Percentiles rank a stretch among this genome's conserved stretches.
Conservation (phyloP, 192 early-diverging fungal genomes). For the Backusella westeae region DNA sequence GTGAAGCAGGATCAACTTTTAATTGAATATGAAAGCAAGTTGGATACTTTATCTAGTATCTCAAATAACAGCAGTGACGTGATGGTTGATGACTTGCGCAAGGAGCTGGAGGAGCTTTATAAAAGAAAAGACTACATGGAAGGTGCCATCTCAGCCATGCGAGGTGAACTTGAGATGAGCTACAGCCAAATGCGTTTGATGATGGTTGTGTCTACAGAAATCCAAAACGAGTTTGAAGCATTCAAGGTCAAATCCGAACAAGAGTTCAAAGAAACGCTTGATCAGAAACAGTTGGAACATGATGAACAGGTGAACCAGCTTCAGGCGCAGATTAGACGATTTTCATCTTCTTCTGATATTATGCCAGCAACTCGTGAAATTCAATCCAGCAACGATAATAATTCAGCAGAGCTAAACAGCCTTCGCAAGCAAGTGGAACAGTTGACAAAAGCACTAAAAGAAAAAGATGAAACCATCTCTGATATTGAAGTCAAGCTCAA, state of each 20-base stretch:
- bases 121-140: conserved; percentile 10
- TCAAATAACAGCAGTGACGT: not conserved
- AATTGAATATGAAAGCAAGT: conserved; percentile 3
- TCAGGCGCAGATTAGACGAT: not conserved
- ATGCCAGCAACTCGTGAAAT: not conserved
- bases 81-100: not conserved
- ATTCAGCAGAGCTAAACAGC: not conserved
- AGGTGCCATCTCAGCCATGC: conserved; percentile 1
- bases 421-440: not conserved
- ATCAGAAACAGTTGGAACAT: not conserved
- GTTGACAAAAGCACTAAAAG: not conserved
- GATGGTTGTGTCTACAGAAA: conserved; percentile 26
- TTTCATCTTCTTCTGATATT: not conserved
- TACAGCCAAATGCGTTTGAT: conserved; percentile 23
- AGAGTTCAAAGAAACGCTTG: not conserved
- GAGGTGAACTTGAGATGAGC: conserved; percentile 14
- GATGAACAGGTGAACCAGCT: not conserved
- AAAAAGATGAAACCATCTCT: not conserved
- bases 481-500: not conserved
- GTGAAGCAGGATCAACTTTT: conserved; percentile 18
- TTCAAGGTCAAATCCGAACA: not conserved
- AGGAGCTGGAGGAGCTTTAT: not conserved
- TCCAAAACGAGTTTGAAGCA: conserved; percentile 22
- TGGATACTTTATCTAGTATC: not conserved
- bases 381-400: not conserved